A percentile compares a stretch with the other conserved stretches of the same genome.
Evolutionary conservation across 192 early-diverging fungal species (phyloP).

Genomic region (Coemansia sp.): DNA sequence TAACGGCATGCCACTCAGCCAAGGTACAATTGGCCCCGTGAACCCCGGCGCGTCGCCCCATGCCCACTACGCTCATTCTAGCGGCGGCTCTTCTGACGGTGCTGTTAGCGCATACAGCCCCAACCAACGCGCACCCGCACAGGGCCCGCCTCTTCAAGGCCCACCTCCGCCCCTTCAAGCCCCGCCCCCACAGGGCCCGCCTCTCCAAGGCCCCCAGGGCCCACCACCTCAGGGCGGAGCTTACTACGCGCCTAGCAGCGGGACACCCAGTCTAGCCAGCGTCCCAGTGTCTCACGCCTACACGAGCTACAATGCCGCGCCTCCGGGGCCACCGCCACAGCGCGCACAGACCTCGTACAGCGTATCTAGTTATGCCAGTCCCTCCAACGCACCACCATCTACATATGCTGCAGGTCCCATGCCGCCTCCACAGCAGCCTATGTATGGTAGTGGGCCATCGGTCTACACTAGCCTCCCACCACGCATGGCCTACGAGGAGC

Average conservation of each 20-base stretch:
- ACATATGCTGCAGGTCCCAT: background rate
- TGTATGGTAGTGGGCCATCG: background rate
- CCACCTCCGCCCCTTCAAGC: too few relatives aligned
- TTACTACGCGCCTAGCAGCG: background rate
- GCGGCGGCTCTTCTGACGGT: background rate
- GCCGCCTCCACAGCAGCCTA: background rate
- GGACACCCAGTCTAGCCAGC: background rate
- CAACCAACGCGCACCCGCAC: background rate
- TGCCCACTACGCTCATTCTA: background rate
- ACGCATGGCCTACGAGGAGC: background rate
- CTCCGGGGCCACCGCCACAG: background rate
- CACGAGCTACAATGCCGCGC: background rate
- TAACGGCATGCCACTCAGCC: background rate
- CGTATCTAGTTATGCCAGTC: background rate
- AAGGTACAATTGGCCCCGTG: constrained; percentile 5
- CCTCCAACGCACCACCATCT: background rate
- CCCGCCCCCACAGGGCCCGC: background rate
- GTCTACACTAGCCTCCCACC: background rate
- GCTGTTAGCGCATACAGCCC: background rate
- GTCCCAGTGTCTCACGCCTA: background rate
- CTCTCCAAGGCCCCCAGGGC: too few relatives aligned
- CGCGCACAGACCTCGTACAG: background rate
- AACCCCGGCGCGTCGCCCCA: background rate
- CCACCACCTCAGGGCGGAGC: background rate
- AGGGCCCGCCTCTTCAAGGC: background rate